These are phyloP conservation scores for Phialophora chinensis DNA, from an alignment of 2,329 filamentous ascomycete genomes.

Conservation along the genomic window DNA sequence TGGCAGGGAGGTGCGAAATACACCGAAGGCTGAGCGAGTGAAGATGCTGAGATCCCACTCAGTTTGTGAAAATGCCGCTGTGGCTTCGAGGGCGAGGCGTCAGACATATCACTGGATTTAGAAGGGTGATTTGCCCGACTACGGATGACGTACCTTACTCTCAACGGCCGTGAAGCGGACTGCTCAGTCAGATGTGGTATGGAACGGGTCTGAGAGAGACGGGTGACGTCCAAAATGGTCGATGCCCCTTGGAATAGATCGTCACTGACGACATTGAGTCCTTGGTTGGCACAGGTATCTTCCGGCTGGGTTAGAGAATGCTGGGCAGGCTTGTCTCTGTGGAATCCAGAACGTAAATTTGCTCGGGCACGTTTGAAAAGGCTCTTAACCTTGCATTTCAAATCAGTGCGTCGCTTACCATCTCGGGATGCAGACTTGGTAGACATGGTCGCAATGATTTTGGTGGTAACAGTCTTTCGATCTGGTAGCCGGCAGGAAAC, in stretches of 20 bases:
- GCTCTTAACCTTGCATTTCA: background rate
- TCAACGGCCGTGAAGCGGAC: background rate
- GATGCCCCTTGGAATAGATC: background rate
- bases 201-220: background rate
- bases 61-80: background rate
- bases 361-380: background rate
- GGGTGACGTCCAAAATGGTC: background rate
- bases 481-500: background rate
- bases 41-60: background rate
- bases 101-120: background rate
- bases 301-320: no score
- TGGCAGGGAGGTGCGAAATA: background rate
- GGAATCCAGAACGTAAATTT: background rate
- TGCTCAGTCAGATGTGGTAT: background rate
- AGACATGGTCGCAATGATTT: background rate
- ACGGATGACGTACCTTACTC: background rate
- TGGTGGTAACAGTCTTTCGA: background rate
- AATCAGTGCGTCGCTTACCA: background rate
- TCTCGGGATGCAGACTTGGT: background rate
- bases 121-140: background rate
- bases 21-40: constrained; percentile 2
- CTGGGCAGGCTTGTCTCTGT: background rate
- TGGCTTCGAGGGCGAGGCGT: background rate
- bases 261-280: background rate
- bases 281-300: background rate